Conservation (phyloP, 352 stramenopile species). For the Globisporangium acanthophoron region DNA sequence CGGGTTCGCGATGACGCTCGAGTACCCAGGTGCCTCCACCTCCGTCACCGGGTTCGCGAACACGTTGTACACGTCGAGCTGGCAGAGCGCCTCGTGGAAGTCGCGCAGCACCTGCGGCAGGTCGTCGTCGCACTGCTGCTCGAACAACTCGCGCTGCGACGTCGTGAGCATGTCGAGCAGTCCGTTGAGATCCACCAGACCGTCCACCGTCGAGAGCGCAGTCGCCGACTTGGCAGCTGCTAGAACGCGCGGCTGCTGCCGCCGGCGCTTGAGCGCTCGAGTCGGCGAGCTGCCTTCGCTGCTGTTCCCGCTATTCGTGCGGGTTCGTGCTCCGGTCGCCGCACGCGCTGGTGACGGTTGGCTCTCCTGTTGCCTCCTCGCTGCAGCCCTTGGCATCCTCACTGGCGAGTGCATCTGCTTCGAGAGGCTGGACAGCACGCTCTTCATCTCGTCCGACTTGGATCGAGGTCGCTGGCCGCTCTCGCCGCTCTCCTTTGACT, state of each 20-base stretch:
- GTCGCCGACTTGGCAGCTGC: slow-evolving; percentile 4
- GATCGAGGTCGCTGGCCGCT: neutral
- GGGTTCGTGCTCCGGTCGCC: neutral
- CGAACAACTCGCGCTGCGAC: slow-evolving; percentile 47
- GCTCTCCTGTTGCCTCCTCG: neutral
- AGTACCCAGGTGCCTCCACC: slow-evolving; percentile 91
- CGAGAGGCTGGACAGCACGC: slow-evolving; percentile 7
- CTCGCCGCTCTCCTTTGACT: neutral
- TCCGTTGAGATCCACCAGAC: slow-evolving; percentile 36
- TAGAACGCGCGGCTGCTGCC: slow-evolving; percentile 15
- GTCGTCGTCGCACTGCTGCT: slow-evolving; percentile 55
- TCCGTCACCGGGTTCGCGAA: slow-evolving; percentile 90
- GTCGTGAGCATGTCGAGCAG: slow-evolving; percentile 48
- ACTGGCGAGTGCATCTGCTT: slow-evolving; percentile 8
- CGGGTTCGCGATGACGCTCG: slow-evolving; percentile 77
- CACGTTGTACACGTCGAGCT: slow-evolving; percentile 73
- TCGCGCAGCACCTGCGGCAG: slow-evolving; percentile 45
- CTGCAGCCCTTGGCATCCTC: neutral
- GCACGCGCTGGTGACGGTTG: slow-evolving; percentile 4
- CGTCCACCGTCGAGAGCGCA: slow-evolving; percentile 11
- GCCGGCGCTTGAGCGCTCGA: slow-evolving; percentile 2
- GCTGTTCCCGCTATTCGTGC: slow-evolving; percentile 4
- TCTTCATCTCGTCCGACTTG: slow-evolving; percentile 17
- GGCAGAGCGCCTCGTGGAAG: slow-evolving; percentile 67
- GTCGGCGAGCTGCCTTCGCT: slow-evolving; percentile 1